These are phyloP conservation scores for Flaveria trinervia DNA, from an alignment of 129 eudicot species.

Conservation along the genomic window DNA sequence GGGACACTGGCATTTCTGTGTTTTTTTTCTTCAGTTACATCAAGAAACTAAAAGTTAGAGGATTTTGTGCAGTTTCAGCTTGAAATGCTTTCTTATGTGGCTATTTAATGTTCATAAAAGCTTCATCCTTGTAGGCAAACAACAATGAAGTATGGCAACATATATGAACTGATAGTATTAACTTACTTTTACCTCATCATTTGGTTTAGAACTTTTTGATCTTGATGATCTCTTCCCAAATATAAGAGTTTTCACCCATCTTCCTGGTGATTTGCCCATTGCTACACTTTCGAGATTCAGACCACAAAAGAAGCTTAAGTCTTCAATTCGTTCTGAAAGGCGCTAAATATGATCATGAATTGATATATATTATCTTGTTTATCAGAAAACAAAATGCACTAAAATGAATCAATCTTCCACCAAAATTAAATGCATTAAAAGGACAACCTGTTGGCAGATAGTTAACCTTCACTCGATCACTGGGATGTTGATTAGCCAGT, in stretches of 20 bases:
- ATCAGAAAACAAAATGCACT: background rate
- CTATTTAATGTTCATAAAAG: too few relatives aligned
- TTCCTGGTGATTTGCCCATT: constrained; percentile 74
- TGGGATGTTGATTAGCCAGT: background rate
- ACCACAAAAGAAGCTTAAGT: background rate
- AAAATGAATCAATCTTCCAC: background rate
- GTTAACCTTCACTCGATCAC: background rate
- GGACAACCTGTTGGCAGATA: background rate
- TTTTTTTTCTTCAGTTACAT: constrained; percentile 42
- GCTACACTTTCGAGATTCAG: background rate
- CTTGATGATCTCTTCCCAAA: constrained; percentile 51
- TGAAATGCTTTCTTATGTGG: background rate
- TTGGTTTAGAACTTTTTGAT: constrained; percentile 42
- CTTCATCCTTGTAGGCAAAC: too few relatives aligned
- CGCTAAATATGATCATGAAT: background rate
- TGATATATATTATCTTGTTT: background rate
- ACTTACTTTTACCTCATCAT: constrained; percentile 30
- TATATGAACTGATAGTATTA: background rate
- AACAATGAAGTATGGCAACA: background rate
- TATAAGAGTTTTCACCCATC: constrained; percentile 52
- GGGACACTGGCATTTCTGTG: constrained; percentile 26
- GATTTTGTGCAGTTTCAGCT: background rate
- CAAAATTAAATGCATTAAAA: too few relatives aligned
- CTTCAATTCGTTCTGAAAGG: background rate
- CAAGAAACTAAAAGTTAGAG: constrained; percentile 14